These are phyloP conservation scores for Saururus chinensis DNA, from an alignment of 164 flowering plant species.

Conservation along the genomic window DNA sequence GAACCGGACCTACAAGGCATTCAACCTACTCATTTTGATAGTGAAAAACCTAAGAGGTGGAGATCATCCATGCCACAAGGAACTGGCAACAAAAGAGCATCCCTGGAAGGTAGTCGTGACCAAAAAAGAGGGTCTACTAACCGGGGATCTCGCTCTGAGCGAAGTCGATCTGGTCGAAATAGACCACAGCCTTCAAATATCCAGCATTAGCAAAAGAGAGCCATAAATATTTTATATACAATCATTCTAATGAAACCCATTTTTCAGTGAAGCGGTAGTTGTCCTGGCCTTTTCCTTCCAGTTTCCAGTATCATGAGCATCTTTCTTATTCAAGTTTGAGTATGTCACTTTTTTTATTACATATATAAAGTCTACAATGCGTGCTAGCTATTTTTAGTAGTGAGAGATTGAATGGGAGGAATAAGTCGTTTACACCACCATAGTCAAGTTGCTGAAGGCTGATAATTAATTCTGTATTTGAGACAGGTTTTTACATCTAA, in stretches of 20 bases:
- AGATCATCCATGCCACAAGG: slow-evolving; percentile 16
- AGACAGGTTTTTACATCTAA: no score
- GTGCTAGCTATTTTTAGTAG: no score
- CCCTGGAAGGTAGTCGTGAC: slow-evolving; percentile 12
- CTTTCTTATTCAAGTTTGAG: no score
- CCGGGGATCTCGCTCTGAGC: slow-evolving; percentile 16
- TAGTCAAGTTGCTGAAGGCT: no score
- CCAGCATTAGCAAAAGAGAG: not conserved
- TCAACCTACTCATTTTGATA: slow-evolving; percentile 50
- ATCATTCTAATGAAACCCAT: not conserved
- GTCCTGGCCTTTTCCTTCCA: no score
- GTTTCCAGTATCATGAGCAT: no score
- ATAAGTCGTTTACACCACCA: no score
- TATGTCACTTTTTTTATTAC: no score
- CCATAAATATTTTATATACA: not conserved
- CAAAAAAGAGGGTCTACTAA: slow-evolving; percentile 3
- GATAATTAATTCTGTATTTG: no score
- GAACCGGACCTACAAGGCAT: slow-evolving; percentile 78
- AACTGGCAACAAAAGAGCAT: slow-evolving; percentile 8
- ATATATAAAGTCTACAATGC: no score
- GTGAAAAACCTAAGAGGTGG: slow-evolving; percentile 15
- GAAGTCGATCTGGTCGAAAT: slow-evolving; percentile 11
- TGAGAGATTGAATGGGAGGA: no score
- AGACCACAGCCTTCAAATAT: slow-evolving; percentile 15
- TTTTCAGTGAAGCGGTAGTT: not conserved